A percentile compares a stretch with the other conserved stretches of the same genome.
Conservation (phyloP, 2,329 filamentous ascomycete genomes). For the Aspergillus japonicus region DNA sequence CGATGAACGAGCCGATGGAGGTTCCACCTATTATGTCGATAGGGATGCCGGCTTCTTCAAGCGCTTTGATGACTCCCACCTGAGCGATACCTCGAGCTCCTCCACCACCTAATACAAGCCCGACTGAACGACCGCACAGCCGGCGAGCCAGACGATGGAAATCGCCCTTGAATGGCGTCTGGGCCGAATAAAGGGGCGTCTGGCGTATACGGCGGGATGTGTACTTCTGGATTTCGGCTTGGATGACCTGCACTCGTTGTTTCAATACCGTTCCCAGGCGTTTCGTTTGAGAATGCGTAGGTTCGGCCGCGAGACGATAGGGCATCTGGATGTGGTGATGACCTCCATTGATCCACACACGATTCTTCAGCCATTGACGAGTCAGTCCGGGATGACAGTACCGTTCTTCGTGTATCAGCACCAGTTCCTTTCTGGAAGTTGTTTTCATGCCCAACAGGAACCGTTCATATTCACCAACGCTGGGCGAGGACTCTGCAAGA, state of each 20-base stretch:
- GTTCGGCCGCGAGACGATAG: conserved; percentile 72
- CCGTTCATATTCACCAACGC: conserved; percentile 92
- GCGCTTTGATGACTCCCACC: conserved; percentile 86
- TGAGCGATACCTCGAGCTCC: conserved; percentile 90
- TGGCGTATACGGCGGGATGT: conserved; percentile 90
- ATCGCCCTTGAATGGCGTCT: conserved; percentile 92
- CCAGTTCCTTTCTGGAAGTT: conserved; percentile 87
- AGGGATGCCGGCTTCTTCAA: conserved; percentile 94
- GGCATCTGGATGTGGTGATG: conserved; percentile 98
- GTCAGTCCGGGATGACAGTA: conserved; percentile 84
- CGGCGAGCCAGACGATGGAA: conserved; percentile 89
- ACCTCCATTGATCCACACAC: conserved; percentile 96
- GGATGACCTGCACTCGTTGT: conserved; percentile 87
- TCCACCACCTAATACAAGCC: conserved; percentile 88
- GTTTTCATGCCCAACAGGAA: conserved; percentile 97
- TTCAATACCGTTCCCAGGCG: conserved; percentile 84
- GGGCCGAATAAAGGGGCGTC: conserved; percentile 82
- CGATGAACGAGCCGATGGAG: conserved; percentile 93
- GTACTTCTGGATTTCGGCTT: conserved; percentile 97
- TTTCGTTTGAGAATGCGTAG: conserved; percentile 71
- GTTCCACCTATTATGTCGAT: conserved; percentile 95
- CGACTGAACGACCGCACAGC: conserved; percentile 90
- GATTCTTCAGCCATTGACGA: conserved; percentile 83
- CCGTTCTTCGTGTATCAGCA: conserved; percentile 83
- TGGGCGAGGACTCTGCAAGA: conserved; percentile 82